These are phyloP conservation scores for Trifolium fragiferum DNA, from an alignment of 306 rosid species.

Conservation along the genomic window DNA sequence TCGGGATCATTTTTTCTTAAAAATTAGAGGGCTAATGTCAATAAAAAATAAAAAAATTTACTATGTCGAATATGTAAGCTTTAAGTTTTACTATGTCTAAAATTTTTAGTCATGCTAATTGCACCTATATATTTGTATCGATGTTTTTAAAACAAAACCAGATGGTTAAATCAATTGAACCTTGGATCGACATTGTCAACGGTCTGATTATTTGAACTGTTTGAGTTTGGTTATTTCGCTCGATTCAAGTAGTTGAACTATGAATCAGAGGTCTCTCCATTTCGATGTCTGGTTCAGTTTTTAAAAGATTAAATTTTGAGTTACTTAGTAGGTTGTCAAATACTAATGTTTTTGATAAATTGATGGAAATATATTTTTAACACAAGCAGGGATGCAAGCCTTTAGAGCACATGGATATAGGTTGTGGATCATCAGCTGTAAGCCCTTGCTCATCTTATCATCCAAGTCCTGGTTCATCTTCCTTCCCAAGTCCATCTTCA, in stretches of 20 bases:
- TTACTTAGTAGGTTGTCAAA: no score
- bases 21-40: no score
- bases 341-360: conserved; percentile 20
- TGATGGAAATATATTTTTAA: conserved; percentile 25
- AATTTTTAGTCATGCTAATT: background rate
- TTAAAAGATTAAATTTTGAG: background rate
- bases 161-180: background rate
- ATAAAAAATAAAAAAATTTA: no score
- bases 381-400: conserved; percentile 90
- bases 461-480: conserved; percentile 93
- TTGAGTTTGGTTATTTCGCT: background rate
- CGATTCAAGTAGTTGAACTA: background rate
- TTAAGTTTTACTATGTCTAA: no score
- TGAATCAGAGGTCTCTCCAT: background rate
- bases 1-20: no score
- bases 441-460: conserved; percentile 89
- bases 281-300: background rate
- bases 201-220: background rate
- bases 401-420: conserved; percentile 65
- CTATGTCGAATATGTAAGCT: no score
- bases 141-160: no score
- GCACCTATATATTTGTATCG: background rate
- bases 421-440: conserved; percentile 71
- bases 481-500: conserved; percentile 90
- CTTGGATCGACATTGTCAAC: no score